Evolutionary conservation across 1,284 basidiomycete genomes (phyloP).

Genomic region (Stygiomarasmius scandens): DNA sequence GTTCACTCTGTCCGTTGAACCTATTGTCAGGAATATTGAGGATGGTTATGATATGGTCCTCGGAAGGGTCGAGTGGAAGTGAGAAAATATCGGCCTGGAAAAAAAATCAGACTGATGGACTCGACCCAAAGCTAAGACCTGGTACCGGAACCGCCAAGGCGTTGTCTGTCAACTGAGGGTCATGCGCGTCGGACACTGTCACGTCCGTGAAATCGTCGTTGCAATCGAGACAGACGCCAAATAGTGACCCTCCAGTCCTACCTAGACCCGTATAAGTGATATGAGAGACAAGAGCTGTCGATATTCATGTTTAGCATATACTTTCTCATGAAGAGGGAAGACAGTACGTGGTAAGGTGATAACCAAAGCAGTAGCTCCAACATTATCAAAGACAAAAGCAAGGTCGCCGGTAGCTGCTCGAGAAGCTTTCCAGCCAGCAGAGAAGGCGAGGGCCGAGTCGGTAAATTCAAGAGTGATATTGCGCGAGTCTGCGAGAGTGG

Average conservation of each 20-base stretch:
- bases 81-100: slow-evolving; percentile 28
- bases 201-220: slow-evolving; percentile 2
- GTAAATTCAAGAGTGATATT: slow-evolving; percentile 7
- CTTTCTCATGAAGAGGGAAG: not conserved
- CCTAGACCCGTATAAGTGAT: slow-evolving; percentile 21
- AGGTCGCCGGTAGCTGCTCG: slow-evolving; percentile 2
- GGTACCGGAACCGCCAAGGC: slow-evolving; percentile 15
- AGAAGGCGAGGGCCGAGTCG: slow-evolving; percentile 13
- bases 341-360: slow-evolving; percentile 11
- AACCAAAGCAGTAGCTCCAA: slow-evolving; percentile 10
- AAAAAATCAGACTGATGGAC: not conserved
- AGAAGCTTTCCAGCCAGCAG: slow-evolving; percentile 14
- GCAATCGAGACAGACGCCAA: slow-evolving; percentile 23
- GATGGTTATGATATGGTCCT: slow-evolving; percentile 30
- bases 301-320: not conserved
- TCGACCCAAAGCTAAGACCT: not conserved
- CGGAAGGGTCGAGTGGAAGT: slow-evolving; percentile 27
- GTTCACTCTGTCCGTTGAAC: slow-evolving; percentile 26
- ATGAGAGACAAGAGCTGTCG: slow-evolving; percentile 11
- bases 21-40: slow-evolving; percentile 30
- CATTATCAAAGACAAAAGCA: slow-evolving; percentile 10
- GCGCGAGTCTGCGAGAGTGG: not conserved
- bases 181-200: slow-evolving; percentile 16
- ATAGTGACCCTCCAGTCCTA: slow-evolving; percentile 17
- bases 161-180: slow-evolving; percentile 10